phyloP scores from a whole-genome alignment of 2,329 filamentous ascomycete genomes.

The Penicillium sp. region DNA sequence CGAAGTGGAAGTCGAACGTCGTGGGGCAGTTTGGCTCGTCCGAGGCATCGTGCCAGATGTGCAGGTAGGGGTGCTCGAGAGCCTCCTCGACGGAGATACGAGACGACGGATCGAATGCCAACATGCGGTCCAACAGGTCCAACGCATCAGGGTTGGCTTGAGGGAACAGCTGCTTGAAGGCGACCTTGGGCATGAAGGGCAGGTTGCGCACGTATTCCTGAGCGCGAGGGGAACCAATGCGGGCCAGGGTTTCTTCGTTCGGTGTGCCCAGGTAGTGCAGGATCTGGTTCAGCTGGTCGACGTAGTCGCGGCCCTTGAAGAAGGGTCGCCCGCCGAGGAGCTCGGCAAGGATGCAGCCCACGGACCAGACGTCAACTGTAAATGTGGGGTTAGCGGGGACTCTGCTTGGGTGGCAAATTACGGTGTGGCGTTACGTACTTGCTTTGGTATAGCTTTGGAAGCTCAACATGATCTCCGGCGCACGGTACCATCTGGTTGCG shows the following conservation, averaged over 20 bases:
- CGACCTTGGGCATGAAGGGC: slow-evolving; percentile 89
- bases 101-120: slow-evolving; percentile 91
- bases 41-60: slow-evolving; percentile 97
- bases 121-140: slow-evolving; percentile 93
- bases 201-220: slow-evolving; percentile 98
- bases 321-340: slow-evolving; percentile 94
- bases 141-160: slow-evolving; percentile 94
- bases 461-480: slow-evolving; percentile 98
- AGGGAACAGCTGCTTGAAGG: slow-evolving; percentile 85
- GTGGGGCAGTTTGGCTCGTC: slow-evolving; percentile 93
- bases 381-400: slow-evolving; percentile 3
- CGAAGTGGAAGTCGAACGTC: slow-evolving; percentile 97
- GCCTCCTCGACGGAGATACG: slow-evolving; percentile 94
- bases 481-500: slow-evolving; percentile 96
- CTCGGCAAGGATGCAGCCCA: slow-evolving; percentile 95
- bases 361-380: slow-evolving; percentile 96
- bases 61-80: slow-evolving; percentile 91
- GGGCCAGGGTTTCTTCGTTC: slow-evolving; percentile 87
- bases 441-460: slow-evolving; percentile 99
- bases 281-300: slow-evolving; percentile 99
- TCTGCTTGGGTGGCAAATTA: neutral
- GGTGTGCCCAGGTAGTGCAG: slow-evolving; percentile 96
- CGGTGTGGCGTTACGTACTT: slow-evolving; percentile 69
- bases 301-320: slow-evolving; percentile 98
- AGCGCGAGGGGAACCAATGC: slow-evolving; percentile 91